Evolutionary conservation across 495 filamentous ascomycete genomes (phyloP), one percentile per base, ranked within the genome.

Genomic region (Hypoxylon lenormandii): DNA sequence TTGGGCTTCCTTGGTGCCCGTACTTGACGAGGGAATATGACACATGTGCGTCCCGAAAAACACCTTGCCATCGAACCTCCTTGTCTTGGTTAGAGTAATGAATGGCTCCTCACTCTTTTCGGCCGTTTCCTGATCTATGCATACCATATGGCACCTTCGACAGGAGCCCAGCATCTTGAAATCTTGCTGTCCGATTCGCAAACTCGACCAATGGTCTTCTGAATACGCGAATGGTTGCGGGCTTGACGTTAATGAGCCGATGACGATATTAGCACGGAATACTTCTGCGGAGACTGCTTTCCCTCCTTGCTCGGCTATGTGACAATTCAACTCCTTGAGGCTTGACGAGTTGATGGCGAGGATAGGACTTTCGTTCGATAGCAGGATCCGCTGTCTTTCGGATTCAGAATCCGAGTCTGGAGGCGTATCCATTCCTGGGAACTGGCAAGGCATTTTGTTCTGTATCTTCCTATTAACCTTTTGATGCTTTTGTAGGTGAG

Each of bases 311-410:
- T 75, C 78, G 56, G 82, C 81, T 60, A 97, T 96, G 5, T 85
- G 77, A 49, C 84, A 78, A 66, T 97, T 97, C 1, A 98, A 80
- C 0, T 82, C 82, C 54, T 91, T 89, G 37, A 98, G 85, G 60
- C 93, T 97, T 2, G 90, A 89, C 15, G 86, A 83, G 11, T 90
- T 92, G 26, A 98, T 91, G 4, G 91, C 82, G 0, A 98, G 85
- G 51, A 98, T 95, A 0, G 95, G 94, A 47, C 90, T 93, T 74
- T 98, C 95, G 72, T 98, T 98, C 12, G 93, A 90, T 3, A 98
- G 79, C 1, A 93, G 79, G 46, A 97, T 92, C 2, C 88, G 88
- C n/a, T 76, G 83, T 26, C 48, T 59, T 13, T 66, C 60, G 22
- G 74, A 54, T 73, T 83, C 74, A 15, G 76, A 74, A 72, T 83